Conservation (phyloP, 768 basidiomycete genomes). For the Pholiota molesta region DNA sequence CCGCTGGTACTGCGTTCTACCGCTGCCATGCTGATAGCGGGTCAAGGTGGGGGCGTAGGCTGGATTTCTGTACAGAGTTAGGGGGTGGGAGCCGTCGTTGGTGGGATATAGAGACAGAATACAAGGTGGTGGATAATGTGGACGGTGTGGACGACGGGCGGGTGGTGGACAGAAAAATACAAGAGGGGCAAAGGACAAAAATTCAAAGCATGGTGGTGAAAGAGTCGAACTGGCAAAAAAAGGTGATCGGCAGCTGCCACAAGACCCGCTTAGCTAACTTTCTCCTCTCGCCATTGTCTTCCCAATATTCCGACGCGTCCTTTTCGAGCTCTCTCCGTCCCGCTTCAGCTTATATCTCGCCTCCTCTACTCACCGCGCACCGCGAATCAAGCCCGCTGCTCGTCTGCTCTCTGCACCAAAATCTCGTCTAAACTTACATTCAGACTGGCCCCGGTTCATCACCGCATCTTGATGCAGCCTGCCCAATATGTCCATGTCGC, state of each 20-base stretch:
- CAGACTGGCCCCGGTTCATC: not conserved
- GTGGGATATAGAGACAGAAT: not conserved
- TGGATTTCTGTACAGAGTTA: not conserved
- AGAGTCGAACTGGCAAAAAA: constrained; percentile 7
- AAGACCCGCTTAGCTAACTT: constrained; percentile 21
- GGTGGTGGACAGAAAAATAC: constrained; percentile 1
- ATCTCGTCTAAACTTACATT: not conserved
- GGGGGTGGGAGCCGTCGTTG: not conserved
- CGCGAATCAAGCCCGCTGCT: not conserved
- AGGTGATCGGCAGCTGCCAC: constrained; percentile 16
- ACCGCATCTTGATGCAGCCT: constrained; percentile 5
- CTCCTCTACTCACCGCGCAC: not conserved
- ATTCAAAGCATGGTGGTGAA: constrained; percentile 12
- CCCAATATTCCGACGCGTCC: constrained; percentile 6
- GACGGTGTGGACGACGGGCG: not conserved
- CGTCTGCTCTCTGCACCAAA: constrained; percentile 5
- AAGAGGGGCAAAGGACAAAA: constrained; percentile 2
- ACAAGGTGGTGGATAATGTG: not conserved
- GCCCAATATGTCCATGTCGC: constrained; percentile 10
- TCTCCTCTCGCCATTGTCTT: constrained; percentile 20
- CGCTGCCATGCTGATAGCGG: constrained; percentile 15
- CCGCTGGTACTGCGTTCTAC: constrained; percentile 13
- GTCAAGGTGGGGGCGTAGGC: constrained; percentile 1
- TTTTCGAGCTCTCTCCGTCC: constrained; percentile 9
- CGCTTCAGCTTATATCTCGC: not conserved